Evolutionary conservation across 2,329 filamentous ascomycete genomes (phyloP), one percentile per base, ranked within the genome.

Genomic region (Chaetomium sp.): DNA sequence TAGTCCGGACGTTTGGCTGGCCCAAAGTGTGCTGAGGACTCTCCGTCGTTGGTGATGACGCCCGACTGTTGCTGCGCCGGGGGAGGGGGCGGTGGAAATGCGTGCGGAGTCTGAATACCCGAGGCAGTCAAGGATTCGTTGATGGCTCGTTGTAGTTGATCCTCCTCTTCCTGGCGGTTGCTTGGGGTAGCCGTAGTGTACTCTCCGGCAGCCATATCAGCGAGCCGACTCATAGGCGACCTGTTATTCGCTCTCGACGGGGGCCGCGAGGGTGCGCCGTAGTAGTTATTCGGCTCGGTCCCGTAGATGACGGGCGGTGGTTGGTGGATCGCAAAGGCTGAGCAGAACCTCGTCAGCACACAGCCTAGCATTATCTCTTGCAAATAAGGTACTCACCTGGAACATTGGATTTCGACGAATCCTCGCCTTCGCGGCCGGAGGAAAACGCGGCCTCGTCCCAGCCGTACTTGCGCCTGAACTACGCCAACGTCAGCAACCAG

Each of bases 1-100:
- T 89, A 88, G 45, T 83, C 78, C 1, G 76, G 71, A 42, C 85
- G 78, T 53, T 81, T 87, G 4, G 87, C 85, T 0, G 86, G 87
- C 1, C 86, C 86, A 74, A 89, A 89, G 54, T 82, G 72, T 4
- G 80, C 79, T n/a, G 76, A 68, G 50, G 75, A 73, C 0, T 75
- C 72, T 19, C 78, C 77, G 27, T 73, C 70, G 53, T 72, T 70
- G 50, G 79, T 77, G 42, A 78, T 78, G 7, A 86, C 70, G 16
- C 84, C 85, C 1, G 78, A 78, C 72, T 87, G 84, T 68, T 87
- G 85, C 4, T 74, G 74, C 0, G 72, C 67, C 29, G 76, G 68
- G 67, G 85, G 83, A 3, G 74, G 73, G 23, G 76, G 63, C 4
- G 62, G 65, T n/a, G 70, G 66, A 13, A 67, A 58, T 12, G 59